These are phyloP conservation scores for Aspergillus thermomutatus DNA, from an alignment of 2,329 filamentous ascomycete species.

Conservation along the genomic window DNA sequence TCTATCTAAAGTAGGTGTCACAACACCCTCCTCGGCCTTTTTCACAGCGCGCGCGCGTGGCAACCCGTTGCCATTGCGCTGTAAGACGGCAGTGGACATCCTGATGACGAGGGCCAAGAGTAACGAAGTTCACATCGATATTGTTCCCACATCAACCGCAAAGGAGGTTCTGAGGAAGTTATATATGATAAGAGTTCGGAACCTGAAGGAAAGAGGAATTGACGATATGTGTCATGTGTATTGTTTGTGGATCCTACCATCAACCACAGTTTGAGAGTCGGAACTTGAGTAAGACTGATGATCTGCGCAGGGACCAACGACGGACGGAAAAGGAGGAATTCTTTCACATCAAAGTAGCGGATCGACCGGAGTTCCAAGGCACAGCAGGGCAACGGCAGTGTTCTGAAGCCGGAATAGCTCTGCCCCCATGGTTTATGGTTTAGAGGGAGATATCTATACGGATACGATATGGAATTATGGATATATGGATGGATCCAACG, in stretches of 20 bases:
- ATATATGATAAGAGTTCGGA: slow-evolving; percentile 3
- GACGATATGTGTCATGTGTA: slow-evolving; percentile 1
- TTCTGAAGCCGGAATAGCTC: too few relatives aligned
- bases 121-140: slow-evolving; percentile 6
- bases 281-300: slow-evolving; percentile 1
- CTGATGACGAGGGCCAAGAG: slow-evolving; percentile 13
- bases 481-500: too few relatives aligned
- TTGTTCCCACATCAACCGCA: not conserved
- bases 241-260: slow-evolving; percentile 1
- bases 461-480: too few relatives aligned
- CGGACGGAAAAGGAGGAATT: not conserved
- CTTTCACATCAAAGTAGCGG: not conserved
- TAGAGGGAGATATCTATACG: too few relatives aligned
- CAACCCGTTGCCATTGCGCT: slow-evolving; percentile 21
- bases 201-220: not conserved
- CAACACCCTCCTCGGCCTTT: slow-evolving; percentile 23
- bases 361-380: slow-evolving; percentile 1
- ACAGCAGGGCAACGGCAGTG: too few relatives aligned
- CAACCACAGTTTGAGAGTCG: not conserved
- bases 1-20: slow-evolving; percentile 26
- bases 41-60: slow-evolving; percentile 33
- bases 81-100: slow-evolving; percentile 30
- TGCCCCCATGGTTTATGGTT: too few relatives aligned
- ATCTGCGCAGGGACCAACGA: slow-evolving; percentile 1
- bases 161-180: not conserved